A percentile compares a stretch with the other conserved stretches of the same genome.
Conservation (phyloP, 345 rosid genomes). For the Melastoma malabathricum region DNA sequence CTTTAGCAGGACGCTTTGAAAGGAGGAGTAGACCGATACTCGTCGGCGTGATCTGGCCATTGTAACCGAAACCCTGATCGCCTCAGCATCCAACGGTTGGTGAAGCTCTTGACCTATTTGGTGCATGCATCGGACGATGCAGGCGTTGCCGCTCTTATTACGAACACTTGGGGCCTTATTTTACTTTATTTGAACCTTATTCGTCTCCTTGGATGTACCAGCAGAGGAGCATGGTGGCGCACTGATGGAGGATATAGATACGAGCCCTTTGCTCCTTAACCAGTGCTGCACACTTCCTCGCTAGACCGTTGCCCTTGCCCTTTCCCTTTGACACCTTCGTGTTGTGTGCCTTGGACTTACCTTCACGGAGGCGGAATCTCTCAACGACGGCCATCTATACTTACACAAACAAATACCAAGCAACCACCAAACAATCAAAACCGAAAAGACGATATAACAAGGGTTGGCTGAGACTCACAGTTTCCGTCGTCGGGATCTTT, state of each 20-base stretch:
- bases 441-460: neutral
- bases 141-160: neutral
- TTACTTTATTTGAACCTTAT: neutral
- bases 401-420: neutral
- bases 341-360: neutral
- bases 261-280: constrained; percentile 24
- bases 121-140: neutral
- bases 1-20: too few species aligned
- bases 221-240: constrained; percentile 36
- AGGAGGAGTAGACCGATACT: too few species aligned
- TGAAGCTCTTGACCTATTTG: too few species aligned
- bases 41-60: too few species aligned
- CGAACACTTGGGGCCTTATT: too few species aligned
- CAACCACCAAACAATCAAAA: neutral
- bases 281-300: constrained; percentile 24
- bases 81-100: too few species aligned
- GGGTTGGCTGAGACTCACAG: too few species aligned
- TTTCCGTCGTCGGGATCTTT: neutral
- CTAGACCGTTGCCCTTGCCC: constrained; percentile 17
- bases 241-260: constrained; percentile 28
- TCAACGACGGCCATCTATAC: constrained; percentile 5
- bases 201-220: constrained; percentile 38
- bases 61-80: too few species aligned
- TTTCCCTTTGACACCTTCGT: constrained; percentile 6
- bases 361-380: neutral